Evolutionary conservation across 2,329 filamentous ascomycete genomes (phyloP).

Genomic region (Herpotrichia juniperi): DNA sequence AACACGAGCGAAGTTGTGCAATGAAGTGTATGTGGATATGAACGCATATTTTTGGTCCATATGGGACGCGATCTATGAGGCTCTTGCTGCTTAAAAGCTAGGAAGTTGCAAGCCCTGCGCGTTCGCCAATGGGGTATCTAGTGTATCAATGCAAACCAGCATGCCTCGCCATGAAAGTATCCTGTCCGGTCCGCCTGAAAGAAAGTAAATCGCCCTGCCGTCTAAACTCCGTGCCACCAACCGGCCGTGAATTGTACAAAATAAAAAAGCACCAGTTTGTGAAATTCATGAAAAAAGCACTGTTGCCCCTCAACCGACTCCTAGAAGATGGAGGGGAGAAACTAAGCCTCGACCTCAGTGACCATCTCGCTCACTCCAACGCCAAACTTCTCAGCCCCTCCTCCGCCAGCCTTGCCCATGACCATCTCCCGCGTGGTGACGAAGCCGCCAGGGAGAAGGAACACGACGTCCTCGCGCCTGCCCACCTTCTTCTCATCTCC

Average conservation of each 20-base stretch:
- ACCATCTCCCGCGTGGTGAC: conserved; percentile 64
- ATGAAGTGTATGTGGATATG: no score
- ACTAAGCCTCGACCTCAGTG: conserved; percentile 6
- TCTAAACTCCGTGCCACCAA: not conserved
- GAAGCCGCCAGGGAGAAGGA: conserved; percentile 66
- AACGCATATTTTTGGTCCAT: conserved; percentile 37
- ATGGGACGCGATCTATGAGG: conserved; percentile 35
- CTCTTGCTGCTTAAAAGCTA: conserved; percentile 24
- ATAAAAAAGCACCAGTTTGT: not conserved
- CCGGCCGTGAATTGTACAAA: not conserved
- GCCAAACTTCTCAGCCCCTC: not conserved
- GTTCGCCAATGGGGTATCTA: conserved; percentile 41
- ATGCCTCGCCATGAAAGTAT: no score
- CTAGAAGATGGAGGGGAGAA: no score
- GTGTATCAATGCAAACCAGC: conserved; percentile 9
- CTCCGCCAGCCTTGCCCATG: conserved; percentile 40
- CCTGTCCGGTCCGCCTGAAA: not conserved
- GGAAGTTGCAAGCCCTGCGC: conserved; percentile 33
- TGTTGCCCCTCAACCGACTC: not conserved
- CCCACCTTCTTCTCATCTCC: conserved; percentile 33
- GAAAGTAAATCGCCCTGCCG: not conserved
- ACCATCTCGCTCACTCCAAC: conserved; percentile 17
- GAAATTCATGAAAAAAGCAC: not conserved
- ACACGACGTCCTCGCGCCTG: conserved; percentile 58
- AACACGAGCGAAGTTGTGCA: no score